Percentiles rank a stretch among this genome's conserved stretches.
phyloP scores from a whole-genome alignment of 2,329 filamentous ascomycete species.

The Aspergillus eucalypticola region DNA sequence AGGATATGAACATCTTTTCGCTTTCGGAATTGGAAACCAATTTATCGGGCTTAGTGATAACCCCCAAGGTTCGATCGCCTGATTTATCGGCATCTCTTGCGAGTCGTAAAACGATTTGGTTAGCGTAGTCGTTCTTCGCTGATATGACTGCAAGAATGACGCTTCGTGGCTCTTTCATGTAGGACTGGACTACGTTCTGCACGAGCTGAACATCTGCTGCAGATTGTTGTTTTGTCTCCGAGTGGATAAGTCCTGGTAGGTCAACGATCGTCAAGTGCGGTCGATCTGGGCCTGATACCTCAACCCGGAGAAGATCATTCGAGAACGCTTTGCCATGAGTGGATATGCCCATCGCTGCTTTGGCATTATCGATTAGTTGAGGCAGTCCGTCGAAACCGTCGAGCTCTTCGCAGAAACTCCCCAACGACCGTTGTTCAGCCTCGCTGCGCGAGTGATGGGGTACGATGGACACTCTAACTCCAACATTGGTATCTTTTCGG shows the following conservation, averaged over 20 bases:
- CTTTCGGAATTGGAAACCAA: conserved; percentile 38
- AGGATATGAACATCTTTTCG: conserved; percentile 38
- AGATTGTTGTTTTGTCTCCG: conserved; percentile 57
- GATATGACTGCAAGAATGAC: conserved; percentile 52
- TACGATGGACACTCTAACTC: conserved; percentile 32
- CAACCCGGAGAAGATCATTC: conserved; percentile 58
- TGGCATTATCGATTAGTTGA: conserved; percentile 26
- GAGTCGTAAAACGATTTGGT: conserved; percentile 44
- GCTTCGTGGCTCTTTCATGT: conserved; percentile 46
- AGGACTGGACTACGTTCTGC: conserved; percentile 46
- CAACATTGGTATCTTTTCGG: conserved; percentile 30
- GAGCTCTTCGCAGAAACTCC: conserved; percentile 2
- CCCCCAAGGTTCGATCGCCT: conserved; percentile 43
- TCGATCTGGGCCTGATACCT: conserved; percentile 60
- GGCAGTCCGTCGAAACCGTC: conserved; percentile 22
- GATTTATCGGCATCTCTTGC: conserved; percentile 35
- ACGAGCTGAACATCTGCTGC: conserved; percentile 57
- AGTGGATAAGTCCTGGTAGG: conserved; percentile 60
- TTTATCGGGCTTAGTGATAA: conserved; percentile 52
- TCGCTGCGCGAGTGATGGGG: conserved; percentile 40
- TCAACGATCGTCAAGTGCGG: conserved; percentile 64
- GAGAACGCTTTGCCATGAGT: conserved; percentile 36
- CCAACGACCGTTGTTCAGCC: conserved; percentile 14
- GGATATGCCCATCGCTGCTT: conserved; percentile 27
- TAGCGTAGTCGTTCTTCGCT: conserved; percentile 45